Conservation (phyloP, 1,284 basidiomycete genomes). For the Cutaneotrichosporon arboriforme region DNA sequence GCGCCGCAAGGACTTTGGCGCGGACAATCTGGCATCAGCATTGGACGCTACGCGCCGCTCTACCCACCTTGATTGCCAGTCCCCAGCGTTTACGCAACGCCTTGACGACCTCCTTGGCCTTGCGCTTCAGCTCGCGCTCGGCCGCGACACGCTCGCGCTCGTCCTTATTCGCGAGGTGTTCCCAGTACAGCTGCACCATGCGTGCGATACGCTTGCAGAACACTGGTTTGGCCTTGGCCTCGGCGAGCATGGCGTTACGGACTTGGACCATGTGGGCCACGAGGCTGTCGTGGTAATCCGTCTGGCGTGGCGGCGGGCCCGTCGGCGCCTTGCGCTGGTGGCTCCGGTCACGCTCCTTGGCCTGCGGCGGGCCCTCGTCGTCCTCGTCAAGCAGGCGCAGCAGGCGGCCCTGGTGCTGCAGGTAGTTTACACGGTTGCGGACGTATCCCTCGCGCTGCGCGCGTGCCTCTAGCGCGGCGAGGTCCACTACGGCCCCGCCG, state of each 20-base stretch:
- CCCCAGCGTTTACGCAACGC: conserved; percentile 64
- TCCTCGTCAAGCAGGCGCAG: conserved; percentile 46
- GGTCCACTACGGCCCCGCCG: conserved; percentile 50
- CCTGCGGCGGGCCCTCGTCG: conserved; percentile 29
- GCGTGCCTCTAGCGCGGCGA: conserved; percentile 50
- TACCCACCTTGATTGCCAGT: conserved; percentile 74
- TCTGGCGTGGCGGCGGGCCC: conserved; percentile 27
- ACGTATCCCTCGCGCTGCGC: conserved; percentile 54
- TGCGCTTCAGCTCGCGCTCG: conserved; percentile 60
- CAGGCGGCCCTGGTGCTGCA: conserved; percentile 46
- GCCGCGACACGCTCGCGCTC: conserved; percentile 61
- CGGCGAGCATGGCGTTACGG: conserved; percentile 43
- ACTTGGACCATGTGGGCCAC: conserved; percentile 48
- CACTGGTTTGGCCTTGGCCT: conserved; percentile 42
- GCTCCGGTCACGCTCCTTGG: conserved; percentile 10
- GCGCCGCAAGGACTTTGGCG: conserved; percentile 57
- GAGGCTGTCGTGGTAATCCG: conserved; percentile 46
- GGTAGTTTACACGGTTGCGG: conserved; percentile 54
- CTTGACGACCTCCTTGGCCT: conserved; percentile 69
- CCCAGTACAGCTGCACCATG: conserved; percentile 74
- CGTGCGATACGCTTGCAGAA: conserved; percentile 57
- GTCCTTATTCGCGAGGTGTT: conserved; percentile 57
- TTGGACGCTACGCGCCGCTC: background rate
- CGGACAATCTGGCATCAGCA: conserved; percentile 56
- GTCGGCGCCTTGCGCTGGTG: conserved; percentile 12